Percentiles rank a stretch among this genome's conserved stretches.
These are phyloP conservation scores for Metarhizium sp. DNA, from an alignment of 2,329 filamentous ascomycete species.

Conservation along the genomic window DNA sequence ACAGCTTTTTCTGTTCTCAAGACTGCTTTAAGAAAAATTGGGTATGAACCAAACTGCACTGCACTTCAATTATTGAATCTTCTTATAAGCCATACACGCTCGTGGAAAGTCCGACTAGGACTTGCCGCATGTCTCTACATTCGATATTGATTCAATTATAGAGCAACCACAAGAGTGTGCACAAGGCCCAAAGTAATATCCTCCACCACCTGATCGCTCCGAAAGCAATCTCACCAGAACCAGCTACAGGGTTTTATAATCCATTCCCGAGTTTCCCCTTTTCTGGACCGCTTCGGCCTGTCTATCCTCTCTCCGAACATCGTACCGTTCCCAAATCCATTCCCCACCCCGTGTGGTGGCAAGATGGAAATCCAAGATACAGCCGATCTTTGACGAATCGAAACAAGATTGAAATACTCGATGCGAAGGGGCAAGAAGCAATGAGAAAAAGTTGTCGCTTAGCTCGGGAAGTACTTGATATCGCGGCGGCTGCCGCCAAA, in stretches of 20 bases:
- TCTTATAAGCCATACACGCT: neutral
- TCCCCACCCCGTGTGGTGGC: constrained; percentile 76
- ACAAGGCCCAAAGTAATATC: constrained; percentile 67
- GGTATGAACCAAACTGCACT: constrained; percentile 46
- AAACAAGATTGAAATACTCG: constrained; percentile 76
- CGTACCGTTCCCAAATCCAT: constrained; percentile 73
- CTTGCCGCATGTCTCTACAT: neutral
- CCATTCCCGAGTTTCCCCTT: constrained; percentile 84
- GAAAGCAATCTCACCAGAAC: constrained; percentile 80
- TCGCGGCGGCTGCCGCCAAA: constrained; percentile 71
- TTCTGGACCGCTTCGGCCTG: constrained; percentile 72
- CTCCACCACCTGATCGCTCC: constrained; percentile 67
- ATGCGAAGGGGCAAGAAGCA: constrained; percentile 68
- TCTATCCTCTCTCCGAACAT: constrained; percentile 71
- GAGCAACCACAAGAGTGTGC: constrained; percentile 64
- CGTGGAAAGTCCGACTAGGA: neutral
- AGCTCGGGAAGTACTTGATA: constrained; percentile 84
- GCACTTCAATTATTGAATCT: neutral
- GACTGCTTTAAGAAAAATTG: constrained; percentile 99
- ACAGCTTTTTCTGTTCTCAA: constrained; percentile 95
- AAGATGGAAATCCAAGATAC: constrained; percentile 64
- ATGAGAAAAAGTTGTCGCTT: constrained; percentile 91
- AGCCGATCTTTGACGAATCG: constrained; percentile 53
- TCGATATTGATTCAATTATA: constrained; percentile 26
- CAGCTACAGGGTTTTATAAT: constrained; percentile 84